These are phyloP conservation scores for Eucommia ulmoides DNA, from an alignment of 257 asterid genomes.

Conservation along the genomic window DNA sequence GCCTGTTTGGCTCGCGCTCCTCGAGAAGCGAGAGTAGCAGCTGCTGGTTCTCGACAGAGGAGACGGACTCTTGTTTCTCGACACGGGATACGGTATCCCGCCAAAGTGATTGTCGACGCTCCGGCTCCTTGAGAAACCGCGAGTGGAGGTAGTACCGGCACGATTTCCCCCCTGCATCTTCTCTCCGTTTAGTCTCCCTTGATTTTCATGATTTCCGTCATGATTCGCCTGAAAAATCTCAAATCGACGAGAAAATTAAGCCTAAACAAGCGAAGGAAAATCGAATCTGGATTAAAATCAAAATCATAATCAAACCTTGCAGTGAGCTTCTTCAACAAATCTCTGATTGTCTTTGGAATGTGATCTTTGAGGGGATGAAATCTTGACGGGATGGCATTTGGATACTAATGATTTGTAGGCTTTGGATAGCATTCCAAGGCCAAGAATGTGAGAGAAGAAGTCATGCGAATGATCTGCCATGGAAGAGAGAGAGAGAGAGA, in stretches of 20 bases:
- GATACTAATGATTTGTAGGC: constrained; percentile 45
- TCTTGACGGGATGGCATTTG: constrained; percentile 28
- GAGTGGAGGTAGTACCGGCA: too few species aligned
- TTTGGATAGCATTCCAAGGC: constrained; percentile 31
- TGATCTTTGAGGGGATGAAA: constrained; percentile 12
- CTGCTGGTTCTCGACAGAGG: constrained; percentile 23
- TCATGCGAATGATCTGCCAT: constrained; percentile 47
- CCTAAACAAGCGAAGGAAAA: too few species aligned
- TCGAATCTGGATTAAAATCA: too few species aligned
- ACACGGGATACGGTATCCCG: too few species aligned
- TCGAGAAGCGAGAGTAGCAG: constrained; percentile 23
- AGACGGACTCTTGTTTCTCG: constrained; percentile 10
- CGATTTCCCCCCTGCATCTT: too few species aligned
- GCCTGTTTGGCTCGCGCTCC: constrained; percentile 19
- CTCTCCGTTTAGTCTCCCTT: too few species aligned
- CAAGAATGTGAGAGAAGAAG: constrained; percentile 20
- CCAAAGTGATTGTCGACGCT: too few species aligned
- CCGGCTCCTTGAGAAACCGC: too few species aligned
- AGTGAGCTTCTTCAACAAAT: constrained; percentile 15
- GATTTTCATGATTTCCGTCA: too few species aligned
- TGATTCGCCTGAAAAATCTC: too few species aligned
- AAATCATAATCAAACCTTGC: too few species aligned
- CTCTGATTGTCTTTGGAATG: constrained; percentile 16
- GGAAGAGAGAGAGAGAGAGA: constrained; percentile 9
- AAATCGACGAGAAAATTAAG: too few species aligned